Conservation (phyloP, 441 rosid species). For the Populus hybrid region DNA sequence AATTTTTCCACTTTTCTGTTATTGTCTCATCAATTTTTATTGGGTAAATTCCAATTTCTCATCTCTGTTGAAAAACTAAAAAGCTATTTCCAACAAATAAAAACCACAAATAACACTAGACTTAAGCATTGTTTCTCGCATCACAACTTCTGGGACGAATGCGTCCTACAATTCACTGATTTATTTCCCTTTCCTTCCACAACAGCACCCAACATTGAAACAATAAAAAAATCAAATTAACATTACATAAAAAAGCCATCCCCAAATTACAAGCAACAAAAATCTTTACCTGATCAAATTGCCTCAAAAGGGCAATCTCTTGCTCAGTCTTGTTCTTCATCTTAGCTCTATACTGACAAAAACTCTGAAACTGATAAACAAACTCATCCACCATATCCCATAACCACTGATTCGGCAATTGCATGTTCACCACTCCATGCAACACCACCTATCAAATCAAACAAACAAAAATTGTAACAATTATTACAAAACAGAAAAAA, state of each 20-base stretch:
- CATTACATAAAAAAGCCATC: background rate
- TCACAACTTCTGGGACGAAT: background rate
- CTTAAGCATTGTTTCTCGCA: background rate
- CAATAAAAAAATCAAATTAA: background rate
- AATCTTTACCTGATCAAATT: slow-evolving; percentile 61
- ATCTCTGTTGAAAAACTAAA: background rate
- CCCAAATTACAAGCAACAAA: background rate
- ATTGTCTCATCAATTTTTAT: background rate
- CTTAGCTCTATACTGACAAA: slow-evolving; percentile 93
- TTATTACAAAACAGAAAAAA: background rate
- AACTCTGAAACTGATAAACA: slow-evolving; percentile 95
- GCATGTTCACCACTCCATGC: slow-evolving; percentile 98
- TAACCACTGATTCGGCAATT: slow-evolving; percentile 94
- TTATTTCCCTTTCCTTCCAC: background rate
- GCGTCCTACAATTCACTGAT: background rate
- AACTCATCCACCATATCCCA: slow-evolving; percentile 99
- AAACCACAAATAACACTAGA: background rate
- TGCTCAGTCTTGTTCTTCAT: slow-evolving; percentile 90
- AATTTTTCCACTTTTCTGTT: too few relatives aligned
- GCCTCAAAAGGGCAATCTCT: slow-evolving; percentile 73
- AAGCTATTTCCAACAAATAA: background rate
- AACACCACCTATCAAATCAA: slow-evolving; percentile 62
- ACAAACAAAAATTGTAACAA: background rate
- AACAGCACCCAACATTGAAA: background rate
- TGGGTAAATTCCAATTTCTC: background rate